Conservation (phyloP, 441 rosid genomes). For the Hura crepitans region DNA sequence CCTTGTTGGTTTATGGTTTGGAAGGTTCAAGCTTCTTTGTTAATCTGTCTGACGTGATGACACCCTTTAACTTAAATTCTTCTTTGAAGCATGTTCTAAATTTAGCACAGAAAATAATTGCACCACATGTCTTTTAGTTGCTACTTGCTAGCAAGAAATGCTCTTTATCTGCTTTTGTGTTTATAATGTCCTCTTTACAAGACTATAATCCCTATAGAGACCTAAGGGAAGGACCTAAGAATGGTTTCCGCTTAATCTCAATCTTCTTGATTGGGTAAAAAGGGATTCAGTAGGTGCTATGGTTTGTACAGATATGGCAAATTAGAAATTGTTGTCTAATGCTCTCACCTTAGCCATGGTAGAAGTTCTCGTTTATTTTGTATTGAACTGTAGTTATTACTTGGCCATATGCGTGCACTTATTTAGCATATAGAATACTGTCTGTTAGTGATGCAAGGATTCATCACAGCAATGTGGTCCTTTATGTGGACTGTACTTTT, state of each 20-base stretch:
- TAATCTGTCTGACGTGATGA: background rate
- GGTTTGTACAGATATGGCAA: background rate
- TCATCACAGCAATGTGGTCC: background rate
- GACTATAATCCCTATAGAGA: slow-evolving; percentile 3
- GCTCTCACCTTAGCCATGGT: background rate
- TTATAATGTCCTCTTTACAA: background rate
- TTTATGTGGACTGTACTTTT: slow-evolving; percentile 11
- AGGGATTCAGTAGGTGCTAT: background rate
- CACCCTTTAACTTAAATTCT: background rate
- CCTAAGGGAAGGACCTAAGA: background rate
- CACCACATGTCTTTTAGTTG: background rate
- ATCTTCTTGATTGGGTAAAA: background rate
- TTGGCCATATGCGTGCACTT: background rate
- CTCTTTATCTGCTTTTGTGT: background rate
- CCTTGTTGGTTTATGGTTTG: slow-evolving; percentile 4
- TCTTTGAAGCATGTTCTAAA: background rate
- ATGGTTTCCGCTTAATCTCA: background rate
- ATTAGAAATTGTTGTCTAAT: background rate
- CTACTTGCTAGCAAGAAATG: background rate
- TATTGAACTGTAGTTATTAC: background rate
- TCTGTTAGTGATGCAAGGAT: background rate
- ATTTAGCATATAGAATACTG: background rate
- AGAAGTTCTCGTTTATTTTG: background rate
- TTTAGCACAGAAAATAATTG: background rate
- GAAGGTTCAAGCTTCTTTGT: background rate